Evolutionary conservation across 176 grass and related monocot species (phyloP), one percentile per base, ranked within the genome.

Genomic region (Raddia distichophylla): DNA sequence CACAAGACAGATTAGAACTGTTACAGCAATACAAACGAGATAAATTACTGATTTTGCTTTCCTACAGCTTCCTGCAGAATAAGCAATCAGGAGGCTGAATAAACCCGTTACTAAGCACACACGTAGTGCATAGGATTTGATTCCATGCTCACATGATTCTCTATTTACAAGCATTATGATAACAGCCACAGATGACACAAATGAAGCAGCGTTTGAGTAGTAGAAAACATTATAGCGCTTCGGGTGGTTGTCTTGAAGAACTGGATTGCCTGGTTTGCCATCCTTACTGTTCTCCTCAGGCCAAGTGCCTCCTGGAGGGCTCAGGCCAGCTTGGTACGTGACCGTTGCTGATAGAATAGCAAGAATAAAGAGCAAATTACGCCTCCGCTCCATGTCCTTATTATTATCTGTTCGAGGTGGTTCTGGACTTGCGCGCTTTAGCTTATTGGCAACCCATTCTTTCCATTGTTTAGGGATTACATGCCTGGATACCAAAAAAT

Each of bases 251-350:
- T 83, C 80, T 75, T 83, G 80, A 72, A 88, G 80, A 27, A 83
- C 10, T 71, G 86, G 67, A 59, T 83, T n/a, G 10, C 80, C 86
- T 72, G 83, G 66, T 53, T 0, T 83, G 17, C 79, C 72, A 64
- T 0, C 48, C 16, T 32, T 57, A 45, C 3, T 46, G 22, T 58
- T 35, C 5, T 72, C 73, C 64, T 82, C 85, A 64, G 85, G 67
- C 85, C 79, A 87, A 47, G 77, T 66, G 20, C 79, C 65, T 4
- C 85, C 85, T 71, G 85, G 85, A 57, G 79, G 85, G 64, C 77
- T 82, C 1, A 87, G 58, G 2, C 79, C 79, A 13, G 85, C 73
- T 77, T 87, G 79, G 65, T 82, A 87, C 12, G 85, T 87, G 47
- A 87, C 56, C 22, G 73, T 87, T 75, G 79, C 85, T 22, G 73